Base-by-base conservation (phyloP, 805 yeast genomes). In the Yamadazyma takamatsuzukensis region DNA sequence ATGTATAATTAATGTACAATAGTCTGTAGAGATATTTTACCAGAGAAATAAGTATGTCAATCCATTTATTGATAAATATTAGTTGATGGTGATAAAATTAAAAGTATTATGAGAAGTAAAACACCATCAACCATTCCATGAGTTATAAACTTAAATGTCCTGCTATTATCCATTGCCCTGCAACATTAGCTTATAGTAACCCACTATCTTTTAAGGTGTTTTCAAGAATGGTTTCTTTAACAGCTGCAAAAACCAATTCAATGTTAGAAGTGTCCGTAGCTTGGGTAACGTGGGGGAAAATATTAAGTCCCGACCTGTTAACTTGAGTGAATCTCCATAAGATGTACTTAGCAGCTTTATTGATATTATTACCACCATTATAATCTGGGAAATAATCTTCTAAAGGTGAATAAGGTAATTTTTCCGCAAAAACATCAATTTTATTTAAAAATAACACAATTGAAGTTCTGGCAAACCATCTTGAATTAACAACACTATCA, bases 191-290 rank as follows among this genome's bases (percentile, higher is more conserved):
- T 45, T 43, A 77, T 41, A 83, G 61, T 28, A 84, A 70, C 18
- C 93, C 93, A 33, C 86, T 78, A 47, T 83, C 90, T 53, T 78
- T 78, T 44, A 84, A 69, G 13, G 83, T 68, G 51, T 83, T 84
- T 45, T 83, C 87, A 51, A 85, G 67, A 29, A 84, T 78, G 3
- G 88, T 82, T 52, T 84, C 93, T 48, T 78, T 80, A 23, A 84
- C 85, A 6, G 90, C 89, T 9, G 87, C 88, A 61, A 84, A 81
- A 5, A 88, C 96, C 48, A 87, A 63, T 50, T 83, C 78, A 41
- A 89, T 87, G 57, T 88, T 88, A 18, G 86, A 78, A 5, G 96
- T 88, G 54, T 88, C 96, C 0, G 96, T 88, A 0, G 96, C 96
- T 58, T 88, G 96, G 3, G 97, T 88, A 15, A 88, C 83, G 56